phyloP scores from a whole-genome alignment of 1,284 basidiomycete species.

The Trichosporon asahii region DNA sequence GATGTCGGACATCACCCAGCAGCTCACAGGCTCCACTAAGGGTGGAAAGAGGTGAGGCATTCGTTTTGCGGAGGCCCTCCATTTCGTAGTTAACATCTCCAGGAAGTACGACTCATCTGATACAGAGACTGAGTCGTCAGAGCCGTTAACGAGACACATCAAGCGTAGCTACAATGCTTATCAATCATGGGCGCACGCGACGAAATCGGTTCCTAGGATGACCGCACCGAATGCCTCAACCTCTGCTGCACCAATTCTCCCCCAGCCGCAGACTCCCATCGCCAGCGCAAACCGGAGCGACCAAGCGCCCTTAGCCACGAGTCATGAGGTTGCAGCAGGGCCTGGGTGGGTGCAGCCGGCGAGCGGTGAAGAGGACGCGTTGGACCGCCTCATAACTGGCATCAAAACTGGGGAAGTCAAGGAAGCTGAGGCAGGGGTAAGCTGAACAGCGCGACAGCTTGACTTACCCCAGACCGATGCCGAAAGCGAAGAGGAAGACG shows the following conservation, averaged over 20 bases:
- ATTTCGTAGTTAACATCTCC: not conserved
- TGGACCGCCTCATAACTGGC: constrained; percentile 43
- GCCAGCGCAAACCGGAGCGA: not conserved
- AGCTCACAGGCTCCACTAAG: constrained; percentile 18
- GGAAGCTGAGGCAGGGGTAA: constrained; percentile 1
- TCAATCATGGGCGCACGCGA: not conserved
- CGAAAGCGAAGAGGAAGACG: constrained; percentile 12
- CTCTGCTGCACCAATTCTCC: not conserved
- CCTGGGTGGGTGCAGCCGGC: constrained; percentile 34
- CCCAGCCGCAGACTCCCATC: not conserved
- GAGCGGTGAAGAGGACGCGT: constrained; percentile 20
- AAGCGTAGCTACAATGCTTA: not conserved
- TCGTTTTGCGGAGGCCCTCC: not conserved
- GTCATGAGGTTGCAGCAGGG: constrained; percentile 28
- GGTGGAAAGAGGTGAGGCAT: not conserved
- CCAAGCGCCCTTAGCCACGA: constrained; percentile 25
- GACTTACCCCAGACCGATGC: not conserved
- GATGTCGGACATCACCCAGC: constrained; percentile 33
- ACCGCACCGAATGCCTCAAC: not conserved
- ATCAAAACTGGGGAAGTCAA: constrained; percentile 31
- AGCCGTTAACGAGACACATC: constrained; percentile 4
- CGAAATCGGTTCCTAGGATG: not conserved
- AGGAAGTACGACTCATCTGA: constrained; percentile 34
- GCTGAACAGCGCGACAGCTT: too few species aligned
- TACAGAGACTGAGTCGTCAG: constrained; percentile 40